Evolutionary conservation across 306 rosid species (phyloP), one percentile per base, ranked within the genome.

Genomic region (Sphenostylis stenocarpa): DNA sequence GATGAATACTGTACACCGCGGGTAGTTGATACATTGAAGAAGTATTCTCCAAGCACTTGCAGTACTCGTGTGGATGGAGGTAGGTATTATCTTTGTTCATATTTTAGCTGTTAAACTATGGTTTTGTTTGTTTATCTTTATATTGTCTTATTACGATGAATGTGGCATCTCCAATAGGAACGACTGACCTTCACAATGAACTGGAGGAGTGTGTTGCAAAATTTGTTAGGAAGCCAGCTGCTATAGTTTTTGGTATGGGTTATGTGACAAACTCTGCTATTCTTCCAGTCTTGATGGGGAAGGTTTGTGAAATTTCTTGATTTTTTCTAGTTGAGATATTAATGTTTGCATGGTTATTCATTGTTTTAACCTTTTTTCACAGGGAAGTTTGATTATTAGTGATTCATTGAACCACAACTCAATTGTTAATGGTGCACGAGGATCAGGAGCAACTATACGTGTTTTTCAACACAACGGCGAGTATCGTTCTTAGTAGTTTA

Each of bases 1-100:
- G 98, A 93, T 84, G 98, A 93, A 47, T 89, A 91, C 61, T 93
- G 98, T 76, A 93, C 97, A 0, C 98, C 98, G 20, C 91, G 93
- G n/a, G 98, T 81, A 15, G 82, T 93, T 44, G 80, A 91, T 67
- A 77, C 98, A 1, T 72, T 93, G 83, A 87, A 83, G 74, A 88
- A 71, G 66, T 93, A 84, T 80, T 93, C 96, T 57, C 91, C 97
- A 53, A 91, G 98, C 87, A 93, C 97, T 51, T 93, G 98, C 78
- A 91, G 98, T 75, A 62, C 88, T 44, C 90, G 98, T 29, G 97
- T 88, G 43, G 98, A 93, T 66, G 98, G 93, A 52, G 98, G 97
- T 93, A 24, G 64, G 52, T 58, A 43, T 64, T 60, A 11, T 53
- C 47, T 41, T 21, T 23, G 65, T 79, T 76, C 79, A 67, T 16